A percentile compares a stretch with the other conserved stretches of the same genome.
Evolutionary conservation across 2,329 filamentous ascomycete species (phyloP).

Genomic region (Colletotrichum sp.): DNA sequence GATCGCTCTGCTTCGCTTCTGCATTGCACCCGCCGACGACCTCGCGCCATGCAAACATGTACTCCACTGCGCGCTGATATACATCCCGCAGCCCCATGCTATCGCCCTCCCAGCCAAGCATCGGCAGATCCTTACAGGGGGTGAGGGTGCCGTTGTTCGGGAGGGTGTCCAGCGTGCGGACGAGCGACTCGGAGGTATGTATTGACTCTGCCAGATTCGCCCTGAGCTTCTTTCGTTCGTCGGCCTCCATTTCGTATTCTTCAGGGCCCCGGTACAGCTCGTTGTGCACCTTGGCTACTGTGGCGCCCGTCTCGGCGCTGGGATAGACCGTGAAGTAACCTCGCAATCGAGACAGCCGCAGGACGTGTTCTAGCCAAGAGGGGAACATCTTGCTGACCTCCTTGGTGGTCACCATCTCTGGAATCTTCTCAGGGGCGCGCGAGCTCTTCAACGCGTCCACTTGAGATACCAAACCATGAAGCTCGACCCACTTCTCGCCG

Average conservation of each 20-base stretch:
- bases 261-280: constrained; percentile 78
- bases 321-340: constrained; percentile 86
- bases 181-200: constrained; percentile 35
- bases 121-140: constrained; percentile 53
- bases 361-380: constrained; percentile 78
- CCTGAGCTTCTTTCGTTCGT: constrained; percentile 22
- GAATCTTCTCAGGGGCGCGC: constrained; percentile 31
- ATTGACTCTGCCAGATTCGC: constrained; percentile 27
- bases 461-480: constrained; percentile 79
- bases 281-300: constrained; percentile 76
- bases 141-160: constrained; percentile 48
- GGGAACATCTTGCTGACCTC: constrained; percentile 71
- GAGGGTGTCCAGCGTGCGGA: constrained; percentile 53
- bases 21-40: constrained; percentile 70
- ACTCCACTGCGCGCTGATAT: constrained; percentile 51
- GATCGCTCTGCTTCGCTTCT: constrained; percentile 29
- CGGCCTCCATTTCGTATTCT: constrained; percentile 53
- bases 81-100: constrained; percentile 43
- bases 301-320: constrained; percentile 53
- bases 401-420: constrained; percentile 55
- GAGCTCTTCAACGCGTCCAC: constrained; percentile 54
- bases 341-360: constrained; percentile 76
- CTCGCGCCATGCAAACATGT: constrained; percentile 62
- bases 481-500: constrained; percentile 84
- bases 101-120: constrained; percentile 69